phyloP scores from a whole-genome alignment of 352 stramenopile species.

The Elongisporangium prolatum region DNA sequence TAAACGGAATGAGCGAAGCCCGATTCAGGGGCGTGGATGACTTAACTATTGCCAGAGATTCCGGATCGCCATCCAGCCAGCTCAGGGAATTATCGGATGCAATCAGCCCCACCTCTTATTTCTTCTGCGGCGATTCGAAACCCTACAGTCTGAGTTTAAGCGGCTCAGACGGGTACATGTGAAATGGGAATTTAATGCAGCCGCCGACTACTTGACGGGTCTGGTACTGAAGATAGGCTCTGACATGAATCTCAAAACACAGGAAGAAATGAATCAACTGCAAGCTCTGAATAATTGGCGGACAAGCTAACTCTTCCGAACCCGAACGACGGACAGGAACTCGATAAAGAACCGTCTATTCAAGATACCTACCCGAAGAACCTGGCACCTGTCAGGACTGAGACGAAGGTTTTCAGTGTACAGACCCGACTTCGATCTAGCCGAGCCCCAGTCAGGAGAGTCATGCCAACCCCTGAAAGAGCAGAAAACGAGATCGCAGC shows the following conservation, averaged over 20 bases:
- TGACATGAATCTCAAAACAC: not conserved
- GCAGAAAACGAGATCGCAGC: too few species aligned
- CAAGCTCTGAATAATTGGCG: not conserved
- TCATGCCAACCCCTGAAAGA: too few species aligned
- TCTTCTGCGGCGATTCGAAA: not conserved
- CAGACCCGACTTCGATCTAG: not conserved
- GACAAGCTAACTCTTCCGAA: too few species aligned
- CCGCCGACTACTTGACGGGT: constrained; percentile 1
- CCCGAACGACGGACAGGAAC: too few species aligned
- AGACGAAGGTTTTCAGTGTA: not conserved
- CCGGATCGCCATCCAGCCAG: constrained; percentile 4
- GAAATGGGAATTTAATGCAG: not conserved
- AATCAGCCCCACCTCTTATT: not conserved
- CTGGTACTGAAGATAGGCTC: not conserved
- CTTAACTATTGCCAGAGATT: not conserved
- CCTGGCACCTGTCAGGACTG: too few species aligned
- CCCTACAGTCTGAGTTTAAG: not conserved
- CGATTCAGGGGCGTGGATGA: not conserved
- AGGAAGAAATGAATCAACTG: not conserved
- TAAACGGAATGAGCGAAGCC: not conserved
- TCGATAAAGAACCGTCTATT: too few species aligned
- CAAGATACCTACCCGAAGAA: too few species aligned
- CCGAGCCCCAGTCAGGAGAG: not conserved
- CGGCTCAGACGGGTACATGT: not conserved
- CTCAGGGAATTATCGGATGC: not conserved